Evolutionary conservation across 352 stramenopile species (phyloP).

Genomic region (Phytophthora brassicae): DNA sequence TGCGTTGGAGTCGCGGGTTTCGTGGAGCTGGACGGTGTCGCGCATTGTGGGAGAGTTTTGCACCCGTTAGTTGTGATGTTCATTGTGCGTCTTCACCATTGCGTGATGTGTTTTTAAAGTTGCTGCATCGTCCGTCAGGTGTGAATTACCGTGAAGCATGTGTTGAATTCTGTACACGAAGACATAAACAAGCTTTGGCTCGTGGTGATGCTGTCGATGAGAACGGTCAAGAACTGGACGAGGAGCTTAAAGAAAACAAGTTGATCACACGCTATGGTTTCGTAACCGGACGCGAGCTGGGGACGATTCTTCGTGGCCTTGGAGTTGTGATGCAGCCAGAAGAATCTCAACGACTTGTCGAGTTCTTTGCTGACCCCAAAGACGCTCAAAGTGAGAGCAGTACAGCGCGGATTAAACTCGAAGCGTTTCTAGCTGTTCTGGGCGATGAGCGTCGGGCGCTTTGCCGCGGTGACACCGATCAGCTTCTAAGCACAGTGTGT

Average conservation of each 20-base stretch:
- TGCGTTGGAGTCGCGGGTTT: slow-evolving; percentile 80
- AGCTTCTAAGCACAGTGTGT: slow-evolving; percentile 80
- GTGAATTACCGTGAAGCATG: slow-evolving; percentile 87
- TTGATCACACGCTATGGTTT: slow-evolving; percentile 58
- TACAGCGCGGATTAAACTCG: slow-evolving; percentile 24
- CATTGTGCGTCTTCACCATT: slow-evolving; percentile 86
- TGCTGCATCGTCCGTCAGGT: slow-evolving; percentile 81
- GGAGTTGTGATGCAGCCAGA: slow-evolving; percentile 82
- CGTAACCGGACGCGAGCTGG: slow-evolving; percentile 57
- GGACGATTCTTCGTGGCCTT: slow-evolving; percentile 56
- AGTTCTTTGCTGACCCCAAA: slow-evolving; percentile 84
- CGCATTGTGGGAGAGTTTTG: slow-evolving; percentile 87
- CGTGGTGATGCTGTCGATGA: slow-evolving; percentile 52
- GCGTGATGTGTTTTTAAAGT: slow-evolving; percentile 90
- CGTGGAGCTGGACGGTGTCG: slow-evolving; percentile 50
- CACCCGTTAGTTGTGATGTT: slow-evolving; percentile 85
- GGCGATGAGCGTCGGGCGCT: slow-evolving; percentile 62
- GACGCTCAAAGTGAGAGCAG: slow-evolving; percentile 37
- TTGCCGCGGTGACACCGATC: slow-evolving; percentile 76
- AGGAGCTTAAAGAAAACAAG: slow-evolving; percentile 67
- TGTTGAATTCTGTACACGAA: slow-evolving; percentile 57
- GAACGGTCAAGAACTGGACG: slow-evolving; percentile 58
- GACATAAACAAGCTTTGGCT: slow-evolving; percentile 59
- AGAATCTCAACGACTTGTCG: slow-evolving; percentile 77
- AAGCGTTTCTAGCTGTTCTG: slow-evolving; percentile 85